phyloP scores from a whole-genome alignment of 192 early-diverging fungal genomes.

The Backusella luteola region DNA sequence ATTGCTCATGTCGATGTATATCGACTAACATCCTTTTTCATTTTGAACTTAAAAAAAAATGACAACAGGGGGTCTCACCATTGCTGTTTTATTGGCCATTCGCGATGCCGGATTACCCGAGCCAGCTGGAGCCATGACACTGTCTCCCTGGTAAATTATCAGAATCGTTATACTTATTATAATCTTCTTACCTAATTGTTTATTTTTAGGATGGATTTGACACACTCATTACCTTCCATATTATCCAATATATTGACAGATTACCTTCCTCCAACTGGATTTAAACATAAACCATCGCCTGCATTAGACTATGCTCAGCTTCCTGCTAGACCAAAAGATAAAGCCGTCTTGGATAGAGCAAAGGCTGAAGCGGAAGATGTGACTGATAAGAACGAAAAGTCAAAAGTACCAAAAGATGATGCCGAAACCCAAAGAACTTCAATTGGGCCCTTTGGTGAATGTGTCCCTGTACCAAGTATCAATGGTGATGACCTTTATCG shows the following conservation, averaged over 20 bases:
- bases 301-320: slow-evolving; percentile 27
- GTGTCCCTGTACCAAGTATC: neutral
- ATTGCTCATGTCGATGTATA: too few species aligned
- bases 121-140: slow-evolving; percentile 51
- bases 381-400: neutral
- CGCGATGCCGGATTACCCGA: slow-evolving; percentile 54
- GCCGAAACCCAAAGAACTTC: slow-evolving; percentile 3
- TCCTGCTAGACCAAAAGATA: slow-evolving; percentile 12
- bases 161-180: neutral
- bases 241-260: slow-evolving; percentile 33
- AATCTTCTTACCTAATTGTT: neutral
- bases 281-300: slow-evolving; percentile 36
- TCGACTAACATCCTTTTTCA: too few species aligned
- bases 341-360: neutral
- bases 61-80: slow-evolving; percentile 42
- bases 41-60: too few species aligned
- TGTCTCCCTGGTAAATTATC: slow-evolving; percentile 62
- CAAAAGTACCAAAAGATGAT: neutral
- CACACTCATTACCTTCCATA: slow-evolving; percentile 46
- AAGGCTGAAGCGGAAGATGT: neutral
- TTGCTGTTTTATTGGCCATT: slow-evolving; percentile 54
- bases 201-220: slow-evolving; percentile 42
- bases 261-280: slow-evolving; percentile 45
- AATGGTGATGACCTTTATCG: slow-evolving; percentile 25
- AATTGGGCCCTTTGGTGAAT: slow-evolving; percentile 14